Conservation (phyloP, 208 protist genomes). For the Porcisia deanei region DNA sequence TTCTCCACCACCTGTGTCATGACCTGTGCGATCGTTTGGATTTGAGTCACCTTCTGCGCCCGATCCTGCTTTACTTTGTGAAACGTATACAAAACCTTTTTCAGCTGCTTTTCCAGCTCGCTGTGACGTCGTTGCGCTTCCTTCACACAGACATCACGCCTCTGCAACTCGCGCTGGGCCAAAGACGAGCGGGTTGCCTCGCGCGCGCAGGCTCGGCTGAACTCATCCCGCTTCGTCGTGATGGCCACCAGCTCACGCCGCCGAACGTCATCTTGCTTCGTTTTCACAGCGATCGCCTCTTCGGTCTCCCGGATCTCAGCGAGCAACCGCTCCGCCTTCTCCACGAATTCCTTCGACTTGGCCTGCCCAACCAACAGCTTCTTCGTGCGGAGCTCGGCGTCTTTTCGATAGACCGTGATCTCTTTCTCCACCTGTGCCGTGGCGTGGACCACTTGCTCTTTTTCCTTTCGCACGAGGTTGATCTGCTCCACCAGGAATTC, state of each 20-base stretch:
- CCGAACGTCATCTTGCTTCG: conserved; percentile 75
- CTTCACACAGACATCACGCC: conserved; percentile 63
- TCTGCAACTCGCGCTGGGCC: conserved; percentile 89
- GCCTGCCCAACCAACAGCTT: conserved; percentile 87
- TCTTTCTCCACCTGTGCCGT: conserved; percentile 46
- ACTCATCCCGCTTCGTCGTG: conserved; percentile 73
- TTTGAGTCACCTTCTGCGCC: conserved; percentile 92
- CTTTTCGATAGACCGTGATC: conserved; percentile 57
- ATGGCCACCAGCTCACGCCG: conserved; percentile 70
- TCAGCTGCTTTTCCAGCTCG: conserved; percentile 78
- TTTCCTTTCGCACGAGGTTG: conserved; percentile 56
- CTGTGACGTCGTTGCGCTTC: conserved; percentile 64
- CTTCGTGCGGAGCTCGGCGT: conserved; percentile 81
- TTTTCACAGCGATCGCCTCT: conserved; percentile 60
- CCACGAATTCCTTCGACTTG: conserved; percentile 76
- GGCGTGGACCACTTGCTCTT: conserved; percentile 66
- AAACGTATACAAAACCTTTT: conserved; percentile 79
- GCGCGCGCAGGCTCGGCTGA: conserved; percentile 86
- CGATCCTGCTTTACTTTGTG: conserved; percentile 93
- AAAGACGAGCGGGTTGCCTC: conserved; percentile 71
- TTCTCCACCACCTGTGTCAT: conserved; percentile 96
- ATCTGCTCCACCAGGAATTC: conserved; percentile 59
- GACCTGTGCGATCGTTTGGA: conserved; percentile 92
- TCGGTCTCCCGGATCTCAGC: conserved; percentile 75
- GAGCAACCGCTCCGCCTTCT: conserved; percentile 48